Evolutionary conservation across 192 early-diverging fungal species (phyloP), one percentile per base, ranked within the genome.

Genomic region (Linderina pennispora): DNA sequence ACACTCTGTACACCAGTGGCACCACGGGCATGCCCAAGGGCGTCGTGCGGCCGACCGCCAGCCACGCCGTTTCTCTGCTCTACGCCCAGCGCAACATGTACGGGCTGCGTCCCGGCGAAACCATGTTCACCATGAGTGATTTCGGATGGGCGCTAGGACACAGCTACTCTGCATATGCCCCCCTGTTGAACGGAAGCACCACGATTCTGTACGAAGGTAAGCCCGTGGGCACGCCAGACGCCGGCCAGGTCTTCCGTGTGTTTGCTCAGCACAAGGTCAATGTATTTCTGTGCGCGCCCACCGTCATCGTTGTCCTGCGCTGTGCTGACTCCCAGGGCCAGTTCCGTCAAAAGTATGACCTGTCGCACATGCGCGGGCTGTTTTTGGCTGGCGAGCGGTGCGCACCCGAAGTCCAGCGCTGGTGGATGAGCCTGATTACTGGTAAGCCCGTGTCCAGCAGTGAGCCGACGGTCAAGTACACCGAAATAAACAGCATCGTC

Each of bases 131-230:
- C 6, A 82, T 89, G 8, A 83, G 80, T 53, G 91, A 94, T 56
- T 83, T 91, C 49, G 89, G 89, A 28, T 94, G 90, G 92, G 83
- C 84, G 13, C 84, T 91, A 8, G 90, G 92, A 36, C 87, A 91
- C 54, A 83, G 79, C 8, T 92, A 86, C 48, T 83, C 88, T 19
- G 79, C 84, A 10, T 91, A 91, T 44, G 90, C 81, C 0, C 92
- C 90, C 19, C 62, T 94, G 39, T 45, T 90, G 10, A 65, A 76
- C 22, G 90, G 92, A 17, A 78, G 78, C 41, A 85, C 83, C 2
- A 88, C 86, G 8, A 73, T 94, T 0, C 51, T 91, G 14, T 93
- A 85, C 48, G 92, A 94, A 47, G 90, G 90, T 25, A 92, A 91
- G 59, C 92, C 92, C 10, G 75, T 86, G 3, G 80, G 78, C 4